Conservation (phyloP, 805 yeast species). For the Saturnispora hagleri region DNA sequence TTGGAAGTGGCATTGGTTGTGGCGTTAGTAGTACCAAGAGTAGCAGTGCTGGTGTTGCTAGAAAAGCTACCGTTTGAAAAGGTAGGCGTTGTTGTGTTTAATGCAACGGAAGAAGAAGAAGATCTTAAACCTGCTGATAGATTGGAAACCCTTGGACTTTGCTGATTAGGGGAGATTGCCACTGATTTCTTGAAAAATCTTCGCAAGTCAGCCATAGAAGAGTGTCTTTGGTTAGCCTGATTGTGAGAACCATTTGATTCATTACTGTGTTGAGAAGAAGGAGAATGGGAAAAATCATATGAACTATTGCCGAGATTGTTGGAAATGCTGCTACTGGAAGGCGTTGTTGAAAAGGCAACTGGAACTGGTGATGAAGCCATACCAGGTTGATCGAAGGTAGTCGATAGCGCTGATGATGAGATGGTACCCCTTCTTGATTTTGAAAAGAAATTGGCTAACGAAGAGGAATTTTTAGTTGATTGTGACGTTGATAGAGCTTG, state of each 20-base stretch:
- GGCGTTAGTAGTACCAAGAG: constrained; percentile 6
- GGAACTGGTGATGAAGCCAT: constrained; percentile 24
- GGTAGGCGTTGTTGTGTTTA: constrained; percentile 12
- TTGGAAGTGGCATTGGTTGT: constrained; percentile 5
- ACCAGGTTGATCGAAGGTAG: constrained; percentile 16
- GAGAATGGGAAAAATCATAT: constrained; percentile 17
- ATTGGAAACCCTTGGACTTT: constrained; percentile 26
- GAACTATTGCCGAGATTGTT: neutral
- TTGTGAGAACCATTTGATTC: constrained; percentile 21
- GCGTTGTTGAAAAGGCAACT: constrained; percentile 7
- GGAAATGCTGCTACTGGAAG: neutral
- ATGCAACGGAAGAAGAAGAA: constrained; percentile 20
- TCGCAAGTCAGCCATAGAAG: constrained; percentile 71
- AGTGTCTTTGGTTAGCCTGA: constrained; percentile 44
- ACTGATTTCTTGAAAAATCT: constrained; percentile 53
- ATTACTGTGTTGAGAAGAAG: constrained; percentile 25
- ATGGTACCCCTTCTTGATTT: constrained; percentile 33
- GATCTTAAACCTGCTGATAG: constrained; percentile 29
- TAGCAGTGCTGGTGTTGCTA: constrained; percentile 10
- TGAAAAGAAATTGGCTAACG: constrained; percentile 42
- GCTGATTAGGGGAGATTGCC: constrained; percentile 14
- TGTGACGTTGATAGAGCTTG: constrained; percentile 15
- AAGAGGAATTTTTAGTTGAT: constrained; percentile 32
- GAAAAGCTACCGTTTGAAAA: constrained; percentile 10
- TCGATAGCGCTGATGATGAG: neutral